Evolutionary conservation across 2,329 filamentous ascomycete species (phyloP).

Genomic region (Sporothrix euskadiensis): DNA sequence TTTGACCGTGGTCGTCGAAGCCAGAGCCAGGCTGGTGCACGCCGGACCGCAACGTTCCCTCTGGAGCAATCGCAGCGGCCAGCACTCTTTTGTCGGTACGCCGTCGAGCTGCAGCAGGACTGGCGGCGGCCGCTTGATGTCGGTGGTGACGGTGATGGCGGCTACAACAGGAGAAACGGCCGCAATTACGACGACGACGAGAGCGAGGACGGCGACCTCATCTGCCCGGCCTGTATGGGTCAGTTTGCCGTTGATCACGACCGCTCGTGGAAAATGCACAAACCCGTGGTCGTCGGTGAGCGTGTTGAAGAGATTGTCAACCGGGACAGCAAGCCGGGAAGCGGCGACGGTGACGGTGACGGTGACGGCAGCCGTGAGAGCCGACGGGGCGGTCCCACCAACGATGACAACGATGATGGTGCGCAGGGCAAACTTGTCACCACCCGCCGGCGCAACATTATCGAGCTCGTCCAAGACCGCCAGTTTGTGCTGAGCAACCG

Average conservation of each 20-base stretch:
- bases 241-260: slow-evolving; percentile 36
- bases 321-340: slow-evolving; percentile 3
- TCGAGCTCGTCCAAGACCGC: slow-evolving; percentile 36
- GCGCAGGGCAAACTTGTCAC: neutral
- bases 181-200: neutral
- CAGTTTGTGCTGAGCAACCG: slow-evolving; percentile 40
- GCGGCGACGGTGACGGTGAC: neutral
- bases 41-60: slow-evolving; percentile 7
- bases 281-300: slow-evolving; percentile 31
- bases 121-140: slow-evolving; percentile 32
- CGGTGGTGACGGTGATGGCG: neutral
- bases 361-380: slow-evolving; percentile 1
- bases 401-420: neutral
- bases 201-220: slow-evolving; percentile 28
- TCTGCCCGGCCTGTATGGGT: slow-evolving; percentile 37
- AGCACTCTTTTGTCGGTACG: slow-evolving; percentile 41
- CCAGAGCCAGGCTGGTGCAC: neutral
- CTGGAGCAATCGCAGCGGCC: slow-evolving; percentile 7
- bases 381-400: neutral
- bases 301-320: slow-evolving; percentile 23
- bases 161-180: slow-evolving; percentile 12
- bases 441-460: slow-evolving; percentile 9
- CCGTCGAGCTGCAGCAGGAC: slow-evolving; percentile 38
- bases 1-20: slow-evolving; percentile 2
- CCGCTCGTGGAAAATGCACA: slow-evolving; percentile 39